Base-by-base conservation (phyloP, 139 green algal genomes). In the Dunaliella sp. region DNA sequence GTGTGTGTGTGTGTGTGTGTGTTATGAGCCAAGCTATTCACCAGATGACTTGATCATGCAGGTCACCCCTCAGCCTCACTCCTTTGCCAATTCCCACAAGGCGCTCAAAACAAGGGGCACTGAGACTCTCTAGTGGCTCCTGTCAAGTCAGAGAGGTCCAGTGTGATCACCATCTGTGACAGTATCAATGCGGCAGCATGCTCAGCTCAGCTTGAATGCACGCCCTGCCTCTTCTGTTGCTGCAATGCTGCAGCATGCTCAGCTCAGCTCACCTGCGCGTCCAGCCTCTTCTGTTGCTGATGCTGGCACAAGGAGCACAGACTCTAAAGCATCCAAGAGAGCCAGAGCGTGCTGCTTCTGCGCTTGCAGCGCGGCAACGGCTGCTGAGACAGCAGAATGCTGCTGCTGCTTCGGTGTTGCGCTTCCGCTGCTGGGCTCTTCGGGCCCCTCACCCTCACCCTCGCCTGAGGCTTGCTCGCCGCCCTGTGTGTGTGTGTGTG, bases 311-410 rank as follows among this genome's bases (percentile, higher is more conserved):
- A 83, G 38, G 33, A 80, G 73, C n/a, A 86, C 75, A n/a, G 16
- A 73, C 33, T 88, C 86, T 21, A 88, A 26, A 16, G 81, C 86
- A 28, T 78, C 65, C 74, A 86, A 73, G 38, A 83, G 28, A 1
- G 77, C 72, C 24, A 36, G 36, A 31, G 80, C 38, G 36, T 57
- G 38, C 74, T 38, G n/a, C 57, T 58, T 73, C 65, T 85, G 79
- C 80, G 82, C 48, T 22, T n/a, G 28, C 57, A 34, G 30, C 31
- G 79, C 74, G 31, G 32, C 36, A 1, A 75, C 57, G 1, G 36
- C 22, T 0, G 26, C 72, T 48, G 81, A 36, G 24, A 84, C 38
- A 3, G 84, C 72, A 22, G 30, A 76, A 80, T 76, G 28, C 48
- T 65, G 48, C 48, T 65, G 48, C 48, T 65, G 48, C 48, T 65